Evolutionary conservation across 2,329 filamentous ascomycete species (phyloP), one percentile per base, ranked within the genome.

Genomic region (Ophiostoma himal-ulmi): DNA sequence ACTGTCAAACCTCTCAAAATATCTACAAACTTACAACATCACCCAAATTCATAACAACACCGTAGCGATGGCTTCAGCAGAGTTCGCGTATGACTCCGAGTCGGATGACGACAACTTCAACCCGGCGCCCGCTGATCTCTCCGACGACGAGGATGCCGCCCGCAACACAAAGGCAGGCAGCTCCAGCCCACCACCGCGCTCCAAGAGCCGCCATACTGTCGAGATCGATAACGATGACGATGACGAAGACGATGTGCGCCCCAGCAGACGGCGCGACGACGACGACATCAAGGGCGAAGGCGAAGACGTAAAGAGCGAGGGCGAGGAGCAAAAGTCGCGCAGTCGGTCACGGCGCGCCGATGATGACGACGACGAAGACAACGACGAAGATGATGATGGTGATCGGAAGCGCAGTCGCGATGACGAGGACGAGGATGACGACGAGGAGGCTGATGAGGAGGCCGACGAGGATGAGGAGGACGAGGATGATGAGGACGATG

Each of bases 51-150:
- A 30, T 30, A 30, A 54, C 20, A n/a, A 34, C 68, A 13, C 36
- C 62, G 62, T 36, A 20, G 62, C 62, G 36, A 65, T 65, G 62
- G 62, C 62, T 65, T 65, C 62, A 1, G 62, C 62, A 41, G 65
- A 67, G 37, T 67, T 67, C 26, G 65, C 37, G 60, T 66, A 82
- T 76, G 87, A 89, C 72, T 89, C 86, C 72, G 90, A 92, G 70
- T 90, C 91, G 64, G 92, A 95, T 68, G 93, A 96, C 75, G 89
- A 91, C 72, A 91, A 94, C 78, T 97, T 97, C 85, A 96, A 97
- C 79, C 94, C 93, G 68, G 88, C 85, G 67, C 89, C 90, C 26
- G 90, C 87, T 72, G 87, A 92, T 71, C 77, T 87, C 44, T 95
- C 91, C 3, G 92, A 94, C 74, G 89, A 88, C 68, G 91, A 93